These are phyloP conservation scores for Meripilus lineatus DNA, from an alignment of 1,284 basidiomycete genomes.

Conservation along the genomic window DNA sequence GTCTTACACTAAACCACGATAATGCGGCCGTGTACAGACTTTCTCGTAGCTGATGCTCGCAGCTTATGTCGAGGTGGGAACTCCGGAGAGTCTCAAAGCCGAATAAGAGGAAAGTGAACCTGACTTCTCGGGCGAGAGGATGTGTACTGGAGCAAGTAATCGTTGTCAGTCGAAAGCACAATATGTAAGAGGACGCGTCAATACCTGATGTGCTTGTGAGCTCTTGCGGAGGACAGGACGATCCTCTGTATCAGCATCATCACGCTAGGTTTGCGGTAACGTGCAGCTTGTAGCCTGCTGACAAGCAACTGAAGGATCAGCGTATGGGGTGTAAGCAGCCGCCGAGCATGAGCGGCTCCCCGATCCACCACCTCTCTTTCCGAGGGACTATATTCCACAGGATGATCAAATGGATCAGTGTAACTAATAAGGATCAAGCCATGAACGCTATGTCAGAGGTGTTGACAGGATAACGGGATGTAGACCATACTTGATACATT, in stretches of 20 bases:
- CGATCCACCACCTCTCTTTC: constrained; percentile 84
- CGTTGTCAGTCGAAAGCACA: not conserved
- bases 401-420: constrained; percentile 82
- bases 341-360: constrained; percentile 64
- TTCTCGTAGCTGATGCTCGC: constrained; percentile 78
- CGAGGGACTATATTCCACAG: constrained; percentile 88
- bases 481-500: constrained; percentile 63
- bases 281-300: constrained; percentile 90
- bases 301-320: constrained; percentile 88
- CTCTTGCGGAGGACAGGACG: constrained; percentile 72
- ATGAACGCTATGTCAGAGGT: not conserved
- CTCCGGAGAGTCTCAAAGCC: constrained; percentile 91
- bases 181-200: not conserved
- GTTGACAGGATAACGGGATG: not conserved
- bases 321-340: constrained; percentile 79
- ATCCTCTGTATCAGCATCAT: constrained; percentile 85
- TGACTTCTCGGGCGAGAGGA: constrained; percentile 83
- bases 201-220: constrained; percentile 72
- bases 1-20: constrained; percentile 88
- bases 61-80: constrained; percentile 79
- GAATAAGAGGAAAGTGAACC: constrained; percentile 88
- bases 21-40: constrained; percentile 79
- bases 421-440: constrained; percentile 44
- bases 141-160: constrained; percentile 65
- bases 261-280: constrained; percentile 82